phyloP scores from a whole-genome alignment of 371 early-diverging fungal genomes.

The Apophysomyces trapeziformis region DNA sequence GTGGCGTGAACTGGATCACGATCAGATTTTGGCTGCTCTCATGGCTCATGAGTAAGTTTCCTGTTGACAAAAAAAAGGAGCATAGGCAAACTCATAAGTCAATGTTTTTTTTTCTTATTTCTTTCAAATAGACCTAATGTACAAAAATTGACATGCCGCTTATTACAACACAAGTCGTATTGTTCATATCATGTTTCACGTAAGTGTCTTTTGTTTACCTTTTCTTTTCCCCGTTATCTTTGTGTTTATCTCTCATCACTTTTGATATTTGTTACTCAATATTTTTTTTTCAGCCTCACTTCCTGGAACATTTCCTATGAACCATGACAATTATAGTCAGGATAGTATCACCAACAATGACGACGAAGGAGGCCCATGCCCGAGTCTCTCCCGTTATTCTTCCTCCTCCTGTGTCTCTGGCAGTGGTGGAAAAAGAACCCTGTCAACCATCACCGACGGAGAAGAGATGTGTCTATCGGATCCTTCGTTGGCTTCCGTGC shows the following conservation, averaged over 20 bases:
- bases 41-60: constrained; percentile 23
- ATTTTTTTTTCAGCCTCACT: constrained; percentile 2
- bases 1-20: constrained; percentile 38
- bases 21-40: constrained; percentile 34
- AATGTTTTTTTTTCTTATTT: constrained; percentile 9
- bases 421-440: not conserved
- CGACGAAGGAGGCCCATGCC: not conserved
- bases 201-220: not conserved
- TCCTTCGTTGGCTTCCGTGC: not conserved
- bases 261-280: not conserved
- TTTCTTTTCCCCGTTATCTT: too few species aligned
- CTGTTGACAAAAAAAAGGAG: not conserved
- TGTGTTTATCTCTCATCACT: too few species aligned
- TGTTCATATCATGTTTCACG: not conserved
- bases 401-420: too few species aligned
- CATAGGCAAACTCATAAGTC: not conserved
- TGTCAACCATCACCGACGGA: not conserved
- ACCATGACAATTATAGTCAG: not conserved
- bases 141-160: constrained; percentile 38
- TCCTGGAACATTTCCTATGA: constrained; percentile 1
- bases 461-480: not conserved
- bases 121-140: constrained; percentile 30
- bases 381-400: not conserved
- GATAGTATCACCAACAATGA: not conserved
- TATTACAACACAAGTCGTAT: constrained; percentile 25